Evolutionary conservation across 208 protist species (phyloP).

Genomic region (Trypanosoma avium): DNA sequence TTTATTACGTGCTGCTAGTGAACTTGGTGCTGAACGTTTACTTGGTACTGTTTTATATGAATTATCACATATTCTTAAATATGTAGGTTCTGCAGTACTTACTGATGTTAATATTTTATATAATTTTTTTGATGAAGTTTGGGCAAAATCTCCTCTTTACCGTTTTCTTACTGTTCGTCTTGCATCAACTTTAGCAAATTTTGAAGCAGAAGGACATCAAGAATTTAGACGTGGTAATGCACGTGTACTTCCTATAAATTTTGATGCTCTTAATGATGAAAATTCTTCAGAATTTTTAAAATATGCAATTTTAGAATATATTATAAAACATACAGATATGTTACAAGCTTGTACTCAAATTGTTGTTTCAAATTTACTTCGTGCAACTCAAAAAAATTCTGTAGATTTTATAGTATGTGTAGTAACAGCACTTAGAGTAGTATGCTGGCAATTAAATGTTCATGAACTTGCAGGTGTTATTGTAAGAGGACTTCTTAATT

Average conservation of each 20-base stretch:
- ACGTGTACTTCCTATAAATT: conserved; percentile 61
- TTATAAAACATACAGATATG: conserved; percentile 57
- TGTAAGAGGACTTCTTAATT: conserved; percentile 67
- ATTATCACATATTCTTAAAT: conserved; percentile 70
- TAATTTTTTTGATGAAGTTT: conserved; percentile 63
- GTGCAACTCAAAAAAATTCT: conserved; percentile 39
- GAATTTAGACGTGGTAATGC: conserved; percentile 43
- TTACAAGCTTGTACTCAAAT: conserved; percentile 62
- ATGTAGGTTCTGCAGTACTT: conserved; percentile 45
- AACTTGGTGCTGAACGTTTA: conserved; percentile 46
- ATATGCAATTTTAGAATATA: conserved; percentile 78
- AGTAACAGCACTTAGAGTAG: conserved; percentile 59
- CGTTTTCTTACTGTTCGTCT: conserved; percentile 80
- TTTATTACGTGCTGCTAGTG: conserved; percentile 51
- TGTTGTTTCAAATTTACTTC: conserved; percentile 65
- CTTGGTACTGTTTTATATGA: conserved; percentile 69
- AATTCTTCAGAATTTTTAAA: conserved; percentile 53
- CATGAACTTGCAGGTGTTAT: conserved; percentile 79
- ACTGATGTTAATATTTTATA: conserved; percentile 48
- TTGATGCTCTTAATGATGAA: conserved; percentile 64
- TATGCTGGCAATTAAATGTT: conserved; percentile 64
- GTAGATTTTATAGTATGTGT: conserved; percentile 56
- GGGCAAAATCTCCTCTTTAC: conserved; percentile 51
- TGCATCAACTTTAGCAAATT: conserved; percentile 61
- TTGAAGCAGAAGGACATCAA: conserved; percentile 44